phyloP scores from a whole-genome alignment of 2,329 filamentous ascomycete genomes.

The Hysterium pulicare region DNA sequence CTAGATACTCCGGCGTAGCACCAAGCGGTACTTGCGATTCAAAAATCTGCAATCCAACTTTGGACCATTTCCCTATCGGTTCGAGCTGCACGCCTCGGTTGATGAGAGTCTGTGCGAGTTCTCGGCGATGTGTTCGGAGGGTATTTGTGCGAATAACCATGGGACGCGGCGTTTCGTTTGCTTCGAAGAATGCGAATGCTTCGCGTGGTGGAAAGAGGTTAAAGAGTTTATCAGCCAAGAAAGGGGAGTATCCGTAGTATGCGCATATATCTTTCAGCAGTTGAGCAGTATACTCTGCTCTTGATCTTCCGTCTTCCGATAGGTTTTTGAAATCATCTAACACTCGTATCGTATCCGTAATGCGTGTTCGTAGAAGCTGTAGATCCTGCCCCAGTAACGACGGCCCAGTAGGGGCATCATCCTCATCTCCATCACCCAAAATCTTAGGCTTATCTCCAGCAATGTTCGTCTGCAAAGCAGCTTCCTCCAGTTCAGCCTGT shows the following conservation, averaged over 20 bases:
- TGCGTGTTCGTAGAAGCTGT: constrained; percentile 80
- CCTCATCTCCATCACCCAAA: constrained; percentile 58
- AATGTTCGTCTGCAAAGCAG: constrained; percentile 90
- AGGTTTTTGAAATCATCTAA: constrained; percentile 84
- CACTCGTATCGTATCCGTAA: constrained; percentile 90
- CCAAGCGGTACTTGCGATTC: constrained; percentile 83
- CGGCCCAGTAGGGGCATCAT: constrained; percentile 55
- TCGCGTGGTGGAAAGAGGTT: constrained; percentile 88
- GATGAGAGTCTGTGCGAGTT: constrained; percentile 89
- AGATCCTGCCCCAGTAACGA: constrained; percentile 77
- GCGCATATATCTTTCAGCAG: constrained; percentile 88
- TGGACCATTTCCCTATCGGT: constrained; percentile 97
- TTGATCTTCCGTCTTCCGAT: constrained; percentile 73
- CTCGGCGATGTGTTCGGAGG: constrained; percentile 69
- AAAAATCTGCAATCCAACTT: constrained; percentile 95
- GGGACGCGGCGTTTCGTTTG: constrained; percentile 90
- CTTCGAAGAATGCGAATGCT: constrained; percentile 97
- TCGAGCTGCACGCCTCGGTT: constrained; percentile 95
- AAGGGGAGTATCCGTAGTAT: constrained; percentile 95
- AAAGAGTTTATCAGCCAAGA: constrained; percentile 93
- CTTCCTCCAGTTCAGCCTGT: constrained; percentile 80
- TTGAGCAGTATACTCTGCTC: constrained; percentile 83
- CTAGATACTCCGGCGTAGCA: constrained; percentile 95
- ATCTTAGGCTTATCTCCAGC: constrained; percentile 69
- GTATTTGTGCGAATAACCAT: constrained; percentile 98